Conservation (phyloP, 140 eudicot genomes). For the Senecio squalidus region DNA sequence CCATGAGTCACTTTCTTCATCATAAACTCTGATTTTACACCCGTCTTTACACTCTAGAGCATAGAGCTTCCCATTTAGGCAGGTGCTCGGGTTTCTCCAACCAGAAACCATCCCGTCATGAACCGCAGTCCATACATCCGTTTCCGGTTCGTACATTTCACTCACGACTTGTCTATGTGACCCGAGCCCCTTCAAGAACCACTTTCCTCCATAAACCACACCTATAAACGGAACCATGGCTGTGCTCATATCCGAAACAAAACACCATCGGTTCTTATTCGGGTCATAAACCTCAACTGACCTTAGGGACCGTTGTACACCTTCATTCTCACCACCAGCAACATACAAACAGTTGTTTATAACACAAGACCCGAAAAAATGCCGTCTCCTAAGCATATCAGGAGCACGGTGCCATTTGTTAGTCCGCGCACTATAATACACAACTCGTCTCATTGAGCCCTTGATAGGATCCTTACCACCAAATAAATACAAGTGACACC, state of each 20-base stretch:
- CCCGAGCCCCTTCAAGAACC: conserved; percentile 78
- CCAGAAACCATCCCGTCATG: conserved; percentile 80
- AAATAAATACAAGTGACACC: conserved; percentile 68
- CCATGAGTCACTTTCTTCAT: conserved; percentile 63
- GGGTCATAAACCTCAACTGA: conserved; percentile 81
- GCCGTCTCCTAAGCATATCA: conserved; percentile 69
- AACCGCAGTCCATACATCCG: conserved; percentile 51
- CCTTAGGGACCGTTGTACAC: conserved; percentile 57
- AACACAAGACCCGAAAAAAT: conserved; percentile 75
- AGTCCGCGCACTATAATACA: conserved; percentile 65
- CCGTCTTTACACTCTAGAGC: conserved; percentile 79
- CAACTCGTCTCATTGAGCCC: conserved; percentile 79
- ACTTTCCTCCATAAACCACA: conserved; percentile 63
- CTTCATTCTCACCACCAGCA: conserved; percentile 83
- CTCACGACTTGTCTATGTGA: conserved; percentile 64
- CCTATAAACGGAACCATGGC: conserved; percentile 79
- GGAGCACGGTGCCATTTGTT: conserved; percentile 86
- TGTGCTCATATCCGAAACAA: conserved; percentile 71
- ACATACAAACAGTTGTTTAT: conserved; percentile 76
- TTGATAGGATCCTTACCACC: conserved; percentile 77
- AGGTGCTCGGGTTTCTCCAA: conserved; percentile 78
- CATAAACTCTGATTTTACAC: conserved; percentile 67
- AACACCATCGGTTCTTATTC: conserved; percentile 58
- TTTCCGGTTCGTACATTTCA: conserved; percentile 61
- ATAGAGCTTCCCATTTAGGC: conserved; percentile 54